Base-by-base conservation (phyloP, 2,329 filamentous ascomycete genomes). In the Alternaria triticimaculans region DNA sequence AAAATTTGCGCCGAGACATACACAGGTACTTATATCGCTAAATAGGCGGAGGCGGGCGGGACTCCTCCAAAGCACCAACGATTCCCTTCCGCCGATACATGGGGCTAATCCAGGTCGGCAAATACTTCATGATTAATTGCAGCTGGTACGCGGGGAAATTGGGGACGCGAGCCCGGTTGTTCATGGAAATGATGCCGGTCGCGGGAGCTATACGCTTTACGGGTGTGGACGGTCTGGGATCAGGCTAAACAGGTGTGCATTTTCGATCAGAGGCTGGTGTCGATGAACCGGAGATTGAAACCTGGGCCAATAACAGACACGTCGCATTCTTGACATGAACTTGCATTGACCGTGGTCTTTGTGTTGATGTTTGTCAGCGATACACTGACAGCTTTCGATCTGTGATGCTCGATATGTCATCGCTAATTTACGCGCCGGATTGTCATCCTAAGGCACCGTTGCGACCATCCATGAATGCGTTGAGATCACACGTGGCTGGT, bases 221-320 rank as follows among this genome's bases (percentile, higher is more conserved):
- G 58, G 62, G 28, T 48, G 59, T 59, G 61, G 63, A 63, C 53
- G 46, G 28, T 55, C 15, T 30, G 59, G 55, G 60, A 74, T 72
- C 73, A 75, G 75, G 63, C 75, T 77, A 76, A 76, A 74, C 37
- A 60, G 65, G 62, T 44, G 45, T 28, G 55, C 45, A 58, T 23
- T 26, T 44, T 44, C 43, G 45, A 58, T 54, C 33, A 12, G 25
- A 23, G 25, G 26, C 26, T 44, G 48, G 28, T 15, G 48, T 59
- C 57, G 41, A 54, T 41, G 57, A 46, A 54, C 18, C 49, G 45
- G 30, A 51, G 15, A 46, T 11, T 48, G 55, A 26, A 41, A 51
- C 30, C n/a, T 58, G 20, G 15, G 41, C 21, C 20, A 15, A 58
- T 21, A 41, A 23, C 9, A 41, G 21, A 4, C 30, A 53, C 9